These are phyloP conservation scores for Shiraia bambusicola DNA, from an alignment of 2,329 filamentous ascomycete species.

Conservation along the genomic window DNA sequence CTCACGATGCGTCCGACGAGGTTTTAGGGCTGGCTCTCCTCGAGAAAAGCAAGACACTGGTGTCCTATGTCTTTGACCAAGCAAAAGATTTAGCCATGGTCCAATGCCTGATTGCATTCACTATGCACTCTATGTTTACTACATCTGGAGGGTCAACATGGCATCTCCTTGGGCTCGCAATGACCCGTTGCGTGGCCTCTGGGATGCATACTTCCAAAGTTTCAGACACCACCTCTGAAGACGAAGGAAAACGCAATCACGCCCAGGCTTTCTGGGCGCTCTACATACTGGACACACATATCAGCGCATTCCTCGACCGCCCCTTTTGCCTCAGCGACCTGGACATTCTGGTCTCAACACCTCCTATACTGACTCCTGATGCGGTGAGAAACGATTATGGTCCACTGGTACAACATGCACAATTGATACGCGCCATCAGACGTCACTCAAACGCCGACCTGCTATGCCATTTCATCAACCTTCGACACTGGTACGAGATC, in stretches of 20 bases:
- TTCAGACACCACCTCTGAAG: constrained; percentile 2
- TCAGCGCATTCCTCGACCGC: constrained; percentile 10
- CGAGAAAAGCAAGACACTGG: constrained; percentile 1
- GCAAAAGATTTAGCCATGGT: constrained; percentile 1
- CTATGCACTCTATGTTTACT: constrained; percentile 10
- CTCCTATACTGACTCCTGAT: not conserved
- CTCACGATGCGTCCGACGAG: constrained; percentile 7
- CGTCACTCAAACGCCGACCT: not conserved
- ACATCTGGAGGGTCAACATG: constrained; percentile 13
- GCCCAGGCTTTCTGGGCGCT: constrained; percentile 9
- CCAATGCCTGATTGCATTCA: constrained; percentile 6
- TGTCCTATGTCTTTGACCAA: constrained; percentile 6
- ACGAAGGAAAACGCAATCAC: constrained; percentile 2
- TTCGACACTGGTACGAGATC: constrained; percentile 9
- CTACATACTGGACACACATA: constrained; percentile 12
- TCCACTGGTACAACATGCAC: constrained; percentile 6
- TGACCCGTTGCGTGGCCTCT: constrained; percentile 13
- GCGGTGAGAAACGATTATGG: not conserved
- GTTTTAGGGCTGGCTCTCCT: constrained; percentile 2
- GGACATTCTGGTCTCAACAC: constrained; percentile 6
- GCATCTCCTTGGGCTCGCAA: constrained; percentile 13
- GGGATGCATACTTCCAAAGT: constrained; percentile 13
- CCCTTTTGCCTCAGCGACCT: constrained; percentile 10
- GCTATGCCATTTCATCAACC: constrained; percentile 8
- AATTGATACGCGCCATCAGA: constrained; percentile 5